A percentile compares a stretch with the other conserved stretches of the same genome.
Evolutionary conservation across 2,329 filamentous ascomycete genomes (phyloP).

Genomic region (Ceratocystis colombiana): DNA sequence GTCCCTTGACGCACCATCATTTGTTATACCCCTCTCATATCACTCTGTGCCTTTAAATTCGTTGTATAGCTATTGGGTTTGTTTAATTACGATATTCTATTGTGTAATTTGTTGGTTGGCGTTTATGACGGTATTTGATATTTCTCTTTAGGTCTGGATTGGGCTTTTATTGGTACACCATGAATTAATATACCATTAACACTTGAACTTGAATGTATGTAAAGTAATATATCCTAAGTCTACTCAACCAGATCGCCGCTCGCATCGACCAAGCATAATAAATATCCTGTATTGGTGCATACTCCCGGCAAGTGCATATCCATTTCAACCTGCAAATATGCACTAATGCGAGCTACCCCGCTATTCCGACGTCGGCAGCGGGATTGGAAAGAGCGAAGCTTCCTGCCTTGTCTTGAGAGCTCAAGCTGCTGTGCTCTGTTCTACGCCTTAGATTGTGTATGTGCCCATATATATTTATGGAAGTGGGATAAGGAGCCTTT

Average conservation of each 20-base stretch:
- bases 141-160: too few relatives aligned
- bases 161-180: too few relatives aligned
- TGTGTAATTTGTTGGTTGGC: too few relatives aligned
- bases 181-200: too few relatives aligned
- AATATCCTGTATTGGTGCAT: not conserved
- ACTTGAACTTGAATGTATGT: too few relatives aligned
- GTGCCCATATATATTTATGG: not conserved
- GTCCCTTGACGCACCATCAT: not conserved
- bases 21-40: not conserved
- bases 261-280: too few relatives aligned
- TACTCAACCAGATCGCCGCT: too few relatives aligned
- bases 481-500: not conserved
- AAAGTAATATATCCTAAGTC: too few relatives aligned
- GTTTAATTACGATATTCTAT: too few relatives aligned
- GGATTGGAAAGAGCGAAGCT: not conserved
- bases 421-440: not conserved
- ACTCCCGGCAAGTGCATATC: not conserved
- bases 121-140: too few relatives aligned
- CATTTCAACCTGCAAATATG: not conserved
- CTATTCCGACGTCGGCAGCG: conserved; percentile 18
- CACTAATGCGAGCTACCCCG: not conserved
- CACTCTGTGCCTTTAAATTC: too few relatives aligned
- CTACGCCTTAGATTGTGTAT: not conserved
- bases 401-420: not conserved
- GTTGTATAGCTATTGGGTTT: too few relatives aligned